Conservation (phyloP, 164 flowering plant species). For the Aristolochia contorta region DNA sequence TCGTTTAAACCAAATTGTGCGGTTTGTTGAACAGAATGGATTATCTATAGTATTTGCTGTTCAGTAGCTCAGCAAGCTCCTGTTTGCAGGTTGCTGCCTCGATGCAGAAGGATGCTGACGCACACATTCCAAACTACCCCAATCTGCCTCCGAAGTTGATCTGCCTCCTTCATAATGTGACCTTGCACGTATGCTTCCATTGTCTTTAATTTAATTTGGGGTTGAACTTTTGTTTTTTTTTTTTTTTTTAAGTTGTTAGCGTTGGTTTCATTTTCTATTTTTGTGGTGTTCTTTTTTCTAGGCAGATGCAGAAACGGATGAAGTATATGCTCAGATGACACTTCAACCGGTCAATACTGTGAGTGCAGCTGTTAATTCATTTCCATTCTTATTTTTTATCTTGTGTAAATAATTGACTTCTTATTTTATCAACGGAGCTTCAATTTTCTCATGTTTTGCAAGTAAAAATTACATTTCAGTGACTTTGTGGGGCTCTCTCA, state of each 20-base stretch:
- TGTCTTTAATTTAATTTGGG: background rate
- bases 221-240: background rate
- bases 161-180: constrained; percentile 84
- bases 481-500: background rate
- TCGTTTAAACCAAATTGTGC: no score
- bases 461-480: no score
- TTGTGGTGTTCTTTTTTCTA: constrained; percentile 17
- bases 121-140: constrained; percentile 87
- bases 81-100: constrained; percentile 89
- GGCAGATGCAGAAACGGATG: constrained; percentile 99
- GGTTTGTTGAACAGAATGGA: no score
- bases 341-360: constrained; percentile 94
- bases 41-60: background rate
- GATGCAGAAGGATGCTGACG: constrained; percentile 87
- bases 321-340: constrained; percentile 98
- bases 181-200: constrained; percentile 59
- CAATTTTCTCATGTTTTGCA: no score
- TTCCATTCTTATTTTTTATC: no score
- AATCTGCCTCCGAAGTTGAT: constrained; percentile 81
- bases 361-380: constrained; percentile 11
- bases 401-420: no score
- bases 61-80: background rate
- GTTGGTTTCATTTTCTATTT: background rate
- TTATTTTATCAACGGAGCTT: no score
- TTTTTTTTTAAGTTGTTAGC: background rate